Evolutionary conservation across 768 basidiomycete genomes (phyloP), one percentile per base, ranked within the genome.

Genomic region (Nidularia sp.): DNA sequence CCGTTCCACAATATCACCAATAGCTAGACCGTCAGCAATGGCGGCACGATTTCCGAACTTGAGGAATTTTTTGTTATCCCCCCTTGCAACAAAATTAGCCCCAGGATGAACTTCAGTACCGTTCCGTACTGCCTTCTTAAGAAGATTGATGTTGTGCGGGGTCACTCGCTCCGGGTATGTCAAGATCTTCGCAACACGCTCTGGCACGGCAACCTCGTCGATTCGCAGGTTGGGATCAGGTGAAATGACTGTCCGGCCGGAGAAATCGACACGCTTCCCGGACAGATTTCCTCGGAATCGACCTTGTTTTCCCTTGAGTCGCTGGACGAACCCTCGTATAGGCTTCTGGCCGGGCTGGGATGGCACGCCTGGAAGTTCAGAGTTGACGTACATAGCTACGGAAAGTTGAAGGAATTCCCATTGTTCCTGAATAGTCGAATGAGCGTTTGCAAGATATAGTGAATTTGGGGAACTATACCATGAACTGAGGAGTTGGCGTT

Each of bases 161-260:
- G 95, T 98, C 31, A 97, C 97, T 39, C 94, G 84, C 63, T 98
- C 96, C 0, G 97, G 97, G 66, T 95, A 99, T 5, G 97, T 99
- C 55, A 99, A 70, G 48, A 97, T 82, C 69, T 94, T 92, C 7
- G 96, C 92, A 8, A 99, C 92, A 43, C 93, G 87, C 66, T 96
- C 90, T 0, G 97, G 97, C 0, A 99, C 90, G 13, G 97, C 97
- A 7, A 99, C 94, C 72, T 99, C 96, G 66, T 99, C 97, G 62
- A 99, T 97, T 48, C 93, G 86, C 57, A 99, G 73, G 64, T 98
- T 99, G n/a, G 97, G 97, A 68, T 99, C 97, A 1, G 97, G 97
- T 1, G 94, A 96, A 63, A 99, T 99, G 67, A 99, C 97, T 5
- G 97, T 99, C 60, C 97, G 89, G 4, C 86, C 96, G 0, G 95